phyloP scores from a whole-genome alignment of 2,329 filamentous ascomycete genomes.

The Ascochyta rabiei region DNA sequence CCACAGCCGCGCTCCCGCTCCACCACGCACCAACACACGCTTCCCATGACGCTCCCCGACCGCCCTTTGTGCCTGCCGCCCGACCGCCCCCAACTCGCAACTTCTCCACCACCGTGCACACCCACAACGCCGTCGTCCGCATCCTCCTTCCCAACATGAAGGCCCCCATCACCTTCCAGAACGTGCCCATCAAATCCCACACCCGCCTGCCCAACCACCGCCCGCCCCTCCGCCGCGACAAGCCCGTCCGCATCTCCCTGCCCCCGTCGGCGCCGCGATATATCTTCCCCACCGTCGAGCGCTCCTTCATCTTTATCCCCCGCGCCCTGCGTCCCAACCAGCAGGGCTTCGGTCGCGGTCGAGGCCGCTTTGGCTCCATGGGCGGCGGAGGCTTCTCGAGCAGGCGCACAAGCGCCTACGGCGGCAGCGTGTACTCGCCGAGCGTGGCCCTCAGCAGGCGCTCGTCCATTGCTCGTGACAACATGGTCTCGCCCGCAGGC shows the following conservation, averaged over 20 bases:
- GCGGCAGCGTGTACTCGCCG: slow-evolving; percentile 81
- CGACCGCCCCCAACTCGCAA: slow-evolving; percentile 46
- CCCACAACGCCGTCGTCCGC: slow-evolving; percentile 84
- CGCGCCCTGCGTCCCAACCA: slow-evolving; percentile 92
- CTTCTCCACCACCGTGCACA: slow-evolving; percentile 81
- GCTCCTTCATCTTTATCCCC: slow-evolving; percentile 98
- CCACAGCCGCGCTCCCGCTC: slow-evolving; percentile 18
- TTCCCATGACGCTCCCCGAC: slow-evolving; percentile 30
- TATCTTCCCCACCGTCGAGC: slow-evolving; percentile 85
- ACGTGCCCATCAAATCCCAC: slow-evolving; percentile 84
- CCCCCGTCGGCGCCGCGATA: slow-evolving; percentile 81
- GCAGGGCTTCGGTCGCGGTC: slow-evolving; percentile 70
- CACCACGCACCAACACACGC: slow-evolving; percentile 27
- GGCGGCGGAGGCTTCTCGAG: slow-evolving; percentile 70
- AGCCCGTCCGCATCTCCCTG: slow-evolving; percentile 91
- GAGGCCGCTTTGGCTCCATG: slow-evolving; percentile 72
- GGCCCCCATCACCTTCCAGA: slow-evolving; percentile 71
- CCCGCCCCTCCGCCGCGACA: slow-evolving; percentile 91
- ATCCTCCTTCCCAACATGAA: slow-evolving; percentile 80
- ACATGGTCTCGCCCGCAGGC: slow-evolving; percentile 78
- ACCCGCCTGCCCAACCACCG: slow-evolving; percentile 94
- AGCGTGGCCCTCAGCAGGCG: slow-evolving; percentile 87
- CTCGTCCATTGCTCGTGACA: slow-evolving; percentile 76
- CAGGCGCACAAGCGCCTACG: slow-evolving; percentile 81
- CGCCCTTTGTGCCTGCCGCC: slow-evolving; percentile 28